These are phyloP conservation scores for Fomitiporia mediterranea DNA, from an alignment of 1,284 basidiomycete genomes.

Conservation along the genomic window DNA sequence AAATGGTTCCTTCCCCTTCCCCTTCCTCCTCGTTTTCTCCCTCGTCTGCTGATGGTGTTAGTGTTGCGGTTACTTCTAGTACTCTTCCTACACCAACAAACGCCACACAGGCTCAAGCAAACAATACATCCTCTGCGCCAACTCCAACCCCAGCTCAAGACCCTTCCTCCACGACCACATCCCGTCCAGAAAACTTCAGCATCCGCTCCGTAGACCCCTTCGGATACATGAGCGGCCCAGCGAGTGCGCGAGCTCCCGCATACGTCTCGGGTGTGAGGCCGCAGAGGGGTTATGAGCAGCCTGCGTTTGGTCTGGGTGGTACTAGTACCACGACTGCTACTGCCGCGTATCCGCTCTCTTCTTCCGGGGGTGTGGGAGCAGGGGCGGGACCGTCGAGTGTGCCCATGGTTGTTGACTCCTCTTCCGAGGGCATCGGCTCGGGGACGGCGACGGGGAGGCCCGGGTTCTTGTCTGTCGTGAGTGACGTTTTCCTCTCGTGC, in stretches of 20 bases:
- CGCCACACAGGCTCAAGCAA: no score
- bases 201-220: slow-evolving; percentile 19
- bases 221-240: slow-evolving; percentile 13
- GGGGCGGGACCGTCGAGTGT: neutral
- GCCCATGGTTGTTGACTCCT: neutral
- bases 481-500: neutral
- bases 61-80: no score
- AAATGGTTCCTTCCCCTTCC: no score
- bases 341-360: no score
- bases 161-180: neutral
- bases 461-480: slow-evolving; percentile 18
- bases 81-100: no score
- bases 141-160: neutral
- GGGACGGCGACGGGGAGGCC: slow-evolving; percentile 22
- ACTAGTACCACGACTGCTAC: no score
- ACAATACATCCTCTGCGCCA: no score
- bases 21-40: no score
- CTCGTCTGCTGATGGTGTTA: no score
- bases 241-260: neutral
- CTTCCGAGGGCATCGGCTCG: no score
- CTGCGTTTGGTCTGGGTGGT: neutral
- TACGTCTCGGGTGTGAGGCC: neutral
- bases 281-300: slow-evolving; percentile 7
- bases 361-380: neutral
- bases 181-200: slow-evolving; percentile 11